phyloP scores from a whole-genome alignment of 2,329 filamentous ascomycete species.

The Colletotrichum scovillei region DNA sequence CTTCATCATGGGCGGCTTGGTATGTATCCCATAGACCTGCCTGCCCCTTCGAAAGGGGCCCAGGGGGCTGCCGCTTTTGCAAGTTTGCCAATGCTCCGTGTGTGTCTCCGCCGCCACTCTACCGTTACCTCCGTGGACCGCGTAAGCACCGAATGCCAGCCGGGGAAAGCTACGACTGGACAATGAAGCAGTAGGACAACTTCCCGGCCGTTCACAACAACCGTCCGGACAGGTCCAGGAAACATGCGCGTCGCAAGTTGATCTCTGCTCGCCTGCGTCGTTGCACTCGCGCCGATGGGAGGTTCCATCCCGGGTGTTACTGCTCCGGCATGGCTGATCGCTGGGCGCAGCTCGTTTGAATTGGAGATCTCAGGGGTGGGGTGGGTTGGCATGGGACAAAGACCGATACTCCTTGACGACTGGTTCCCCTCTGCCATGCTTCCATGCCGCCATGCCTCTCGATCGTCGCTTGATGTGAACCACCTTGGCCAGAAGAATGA shows the following conservation, averaged over 20 bases:
- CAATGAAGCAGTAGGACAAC: neutral
- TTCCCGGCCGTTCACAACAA: neutral
- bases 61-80: neutral
- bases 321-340: constrained; percentile 28
- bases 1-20: neutral
- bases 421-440: neutral
- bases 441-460: neutral
- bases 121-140: neutral
- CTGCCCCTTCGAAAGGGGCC: neutral
- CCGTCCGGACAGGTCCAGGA: neutral
- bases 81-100: neutral
- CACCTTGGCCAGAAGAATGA: neutral
- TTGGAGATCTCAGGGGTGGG: constrained; percentile 4
- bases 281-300: constrained; percentile 13
- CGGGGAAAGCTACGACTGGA: neutral
- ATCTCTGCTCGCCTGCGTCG: constrained; percentile 2
- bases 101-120: constrained; percentile 13
- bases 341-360: constrained; percentile 22
- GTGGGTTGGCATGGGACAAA: neutral
- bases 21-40: neutral
- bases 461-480: neutral
- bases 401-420: neutral
- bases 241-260: neutral
- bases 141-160: constrained; percentile 12
- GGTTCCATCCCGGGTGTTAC: constrained; percentile 23